Base-by-base conservation (phyloP, 1,284 basidiomycete genomes). In the Ustilago tritici region DNA sequence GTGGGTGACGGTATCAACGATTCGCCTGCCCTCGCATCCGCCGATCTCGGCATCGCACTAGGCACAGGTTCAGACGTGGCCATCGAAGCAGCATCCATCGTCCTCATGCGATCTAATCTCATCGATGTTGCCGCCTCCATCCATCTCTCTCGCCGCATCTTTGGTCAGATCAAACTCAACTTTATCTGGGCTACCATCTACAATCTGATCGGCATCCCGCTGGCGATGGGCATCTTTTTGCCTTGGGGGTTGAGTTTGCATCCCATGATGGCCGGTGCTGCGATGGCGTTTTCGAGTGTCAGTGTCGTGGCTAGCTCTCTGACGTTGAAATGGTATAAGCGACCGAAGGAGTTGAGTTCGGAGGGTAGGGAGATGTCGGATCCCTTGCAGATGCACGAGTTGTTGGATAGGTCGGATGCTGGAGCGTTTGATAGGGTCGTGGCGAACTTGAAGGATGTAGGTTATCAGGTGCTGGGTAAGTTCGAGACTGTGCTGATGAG, bases 1-100 rank as follows among this genome's bases (percentile, higher is more conserved):
- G 94, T 99, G 56, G 97, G 97, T 23, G 97, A 99, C 86, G 97
- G 97, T 19, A 97, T 99, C 88, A 99, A 99, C 87, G 97, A 99
- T 86, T 96, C 95, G 0, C 96, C 95, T 0, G 97, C 96, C 1
- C 91, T 99, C 1, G 95, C 96, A 17, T 93, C 93, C 2, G 94
- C 96, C 0, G 94, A 94, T 2, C 92, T 99, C 36, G 97, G 97
- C 31, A 96, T 99, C 73, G 97, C 97, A 0, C 90, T 99, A 1
- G 94, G 93, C 19, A 94, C 94, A 0, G 97, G 97, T 28, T 95
- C 97, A 7, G 95, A 95, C 31, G 94, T 99, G 43, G 97, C 97
- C 4, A 93, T 99, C 70, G 96, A 98, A 88, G 96, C 97, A 0
- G 97, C 97, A 9, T 95, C 97, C 87, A 92, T 99, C 71, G 95